phyloP scores from a whole-genome alignment of 2,329 filamentous ascomycete genomes.

The Diaporthe capsici region DNA sequence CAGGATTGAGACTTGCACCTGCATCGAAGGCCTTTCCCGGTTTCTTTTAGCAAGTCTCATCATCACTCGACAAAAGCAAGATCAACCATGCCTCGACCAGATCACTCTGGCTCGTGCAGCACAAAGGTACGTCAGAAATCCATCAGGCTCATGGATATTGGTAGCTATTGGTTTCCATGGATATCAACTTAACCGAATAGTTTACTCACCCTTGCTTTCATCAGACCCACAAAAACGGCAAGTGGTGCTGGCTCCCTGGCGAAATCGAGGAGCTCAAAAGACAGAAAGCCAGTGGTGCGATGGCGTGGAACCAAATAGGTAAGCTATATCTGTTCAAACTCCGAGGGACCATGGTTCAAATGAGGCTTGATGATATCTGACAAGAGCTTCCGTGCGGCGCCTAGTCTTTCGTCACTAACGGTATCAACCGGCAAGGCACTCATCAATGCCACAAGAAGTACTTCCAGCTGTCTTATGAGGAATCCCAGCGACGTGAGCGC shows the following conservation, averaged over 20 bases:
- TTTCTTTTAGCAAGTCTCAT: background rate
- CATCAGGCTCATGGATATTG: background rate
- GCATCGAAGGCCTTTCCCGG: background rate
- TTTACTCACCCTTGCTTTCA: background rate
- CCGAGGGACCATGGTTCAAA: background rate
- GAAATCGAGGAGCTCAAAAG: background rate
- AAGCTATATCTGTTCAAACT: background rate
- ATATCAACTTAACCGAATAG: background rate
- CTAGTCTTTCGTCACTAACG: background rate
- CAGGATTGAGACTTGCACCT: background rate
- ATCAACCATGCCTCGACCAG: background rate
- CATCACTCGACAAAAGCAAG: background rate
- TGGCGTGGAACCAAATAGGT: background rate
- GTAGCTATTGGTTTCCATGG: background rate
- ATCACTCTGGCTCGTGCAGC: background rate
- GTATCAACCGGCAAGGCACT: background rate
- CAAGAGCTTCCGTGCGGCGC: too few relatives aligned
- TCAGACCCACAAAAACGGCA: background rate
- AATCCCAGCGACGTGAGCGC: background rate
- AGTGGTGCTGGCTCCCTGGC: slow-evolving; percentile 6
- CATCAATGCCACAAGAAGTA: background rate
- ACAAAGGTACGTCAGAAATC: background rate
- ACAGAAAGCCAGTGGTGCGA: background rate
- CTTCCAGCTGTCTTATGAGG: background rate
- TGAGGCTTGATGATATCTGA: background rate